Conservation (phyloP, 1,284 basidiomycete species). For the Malassezia dermatis region DNA sequence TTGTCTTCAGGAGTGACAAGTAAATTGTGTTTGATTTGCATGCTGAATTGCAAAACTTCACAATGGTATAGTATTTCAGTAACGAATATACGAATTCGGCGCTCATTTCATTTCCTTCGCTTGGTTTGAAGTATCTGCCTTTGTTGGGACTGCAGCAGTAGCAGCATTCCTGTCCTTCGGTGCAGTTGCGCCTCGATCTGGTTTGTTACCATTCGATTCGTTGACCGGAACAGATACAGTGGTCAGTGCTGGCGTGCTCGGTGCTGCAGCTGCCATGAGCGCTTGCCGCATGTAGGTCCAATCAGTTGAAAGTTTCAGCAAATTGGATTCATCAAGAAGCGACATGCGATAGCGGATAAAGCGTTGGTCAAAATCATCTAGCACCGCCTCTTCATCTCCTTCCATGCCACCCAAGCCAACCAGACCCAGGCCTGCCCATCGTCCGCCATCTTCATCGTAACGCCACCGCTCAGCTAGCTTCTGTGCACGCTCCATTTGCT, state of each 20-base stretch:
- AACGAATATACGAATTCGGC: background rate
- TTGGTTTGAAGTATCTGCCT: background rate
- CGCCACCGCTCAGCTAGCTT: constrained; percentile 38
- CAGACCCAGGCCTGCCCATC: constrained; percentile 43
- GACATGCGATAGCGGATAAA: constrained; percentile 47
- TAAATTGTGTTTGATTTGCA: background rate
- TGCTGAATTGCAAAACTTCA: background rate
- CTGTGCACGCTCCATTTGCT: constrained; percentile 7
- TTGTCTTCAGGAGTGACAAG: background rate
- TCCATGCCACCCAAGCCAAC: constrained; percentile 46
- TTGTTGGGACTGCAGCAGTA: background rate
- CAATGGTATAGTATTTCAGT: background rate
- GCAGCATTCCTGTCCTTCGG: background rate
- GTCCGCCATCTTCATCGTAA: constrained; percentile 44
- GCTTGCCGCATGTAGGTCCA: constrained; percentile 44
- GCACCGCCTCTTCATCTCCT: constrained; percentile 44
- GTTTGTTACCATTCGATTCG: background rate
- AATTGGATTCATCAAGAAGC: constrained; percentile 40
- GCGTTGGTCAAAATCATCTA: constrained; percentile 46
- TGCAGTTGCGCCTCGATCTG: background rate
- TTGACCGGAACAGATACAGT: background rate
- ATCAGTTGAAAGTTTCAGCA: constrained; percentile 43
- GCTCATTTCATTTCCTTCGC: background rate
- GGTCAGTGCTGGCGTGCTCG: background rate
- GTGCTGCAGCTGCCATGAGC: constrained; percentile 26